Evolutionary conservation across 2,329 filamentous ascomycete species (phyloP).

Genomic region (Dothideomycetes sp.): DNA sequence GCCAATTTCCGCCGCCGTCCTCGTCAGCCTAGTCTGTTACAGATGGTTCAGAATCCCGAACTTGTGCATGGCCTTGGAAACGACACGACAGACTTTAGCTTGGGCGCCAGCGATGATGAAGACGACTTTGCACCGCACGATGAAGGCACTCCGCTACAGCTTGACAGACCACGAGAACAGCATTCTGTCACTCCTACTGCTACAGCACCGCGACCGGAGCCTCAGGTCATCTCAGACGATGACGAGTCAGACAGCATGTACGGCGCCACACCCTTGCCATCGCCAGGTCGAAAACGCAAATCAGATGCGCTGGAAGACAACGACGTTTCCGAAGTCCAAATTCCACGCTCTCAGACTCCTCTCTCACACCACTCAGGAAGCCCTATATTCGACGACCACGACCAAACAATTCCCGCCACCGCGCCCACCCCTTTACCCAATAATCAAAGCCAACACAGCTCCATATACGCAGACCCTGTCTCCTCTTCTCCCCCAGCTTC

Average conservation of each 20-base stretch:
- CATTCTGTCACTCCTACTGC: slow-evolving; percentile 4
- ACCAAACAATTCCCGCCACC: slow-evolving; percentile 7
- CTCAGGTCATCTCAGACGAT: not conserved
- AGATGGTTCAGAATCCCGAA: slow-evolving; percentile 32
- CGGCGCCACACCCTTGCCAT: not conserved
- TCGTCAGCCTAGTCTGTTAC: slow-evolving; percentile 37
- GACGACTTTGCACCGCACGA: slow-evolving; percentile 49
- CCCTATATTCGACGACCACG: slow-evolving; percentile 11
- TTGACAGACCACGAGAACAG: not conserved
- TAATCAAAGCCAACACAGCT: too few species aligned
- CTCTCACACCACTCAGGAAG: too few species aligned
- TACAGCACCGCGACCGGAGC: slow-evolving; percentile 1
- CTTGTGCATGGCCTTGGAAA: not conserved
- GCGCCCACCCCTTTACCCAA: too few species aligned
- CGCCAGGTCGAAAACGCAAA: slow-evolving; percentile 6
- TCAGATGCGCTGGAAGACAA: slow-evolving; percentile 14
- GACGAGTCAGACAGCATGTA: slow-evolving; percentile 4
- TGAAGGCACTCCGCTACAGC: slow-evolving; percentile 51
- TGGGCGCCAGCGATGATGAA: slow-evolving; percentile 17
- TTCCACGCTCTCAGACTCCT: slow-evolving; percentile 20
- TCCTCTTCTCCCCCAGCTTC: not conserved
- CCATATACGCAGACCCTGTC: not conserved
- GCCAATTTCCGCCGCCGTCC: slow-evolving; percentile 39
- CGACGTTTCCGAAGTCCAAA: slow-evolving; percentile 18
- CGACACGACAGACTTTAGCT: slow-evolving; percentile 16